Evolutionary conservation across 139 green algal genomes (phyloP), one percentile per base, ranked within the genome.

Genomic region (Coccomyxa sp.): DNA sequence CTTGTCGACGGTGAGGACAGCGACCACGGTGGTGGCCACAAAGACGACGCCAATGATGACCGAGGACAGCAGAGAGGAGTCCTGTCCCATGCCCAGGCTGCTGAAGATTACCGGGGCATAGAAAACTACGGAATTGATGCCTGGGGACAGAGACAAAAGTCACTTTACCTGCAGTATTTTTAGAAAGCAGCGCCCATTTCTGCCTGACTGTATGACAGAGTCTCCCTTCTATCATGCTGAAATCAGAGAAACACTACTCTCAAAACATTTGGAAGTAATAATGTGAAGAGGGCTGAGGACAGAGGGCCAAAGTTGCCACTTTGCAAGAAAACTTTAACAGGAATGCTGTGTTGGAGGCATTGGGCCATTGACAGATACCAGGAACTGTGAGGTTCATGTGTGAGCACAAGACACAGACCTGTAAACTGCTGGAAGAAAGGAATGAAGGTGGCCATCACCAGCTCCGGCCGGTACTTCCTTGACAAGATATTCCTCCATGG

Each of bases 381-480:
- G 27, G 28, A 27, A 27, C 23, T 57, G 68, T 32, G n/a, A 32
- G 14, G 0, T 28, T 7, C 57, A 10, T 78, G 71, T 16, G 57
- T 21, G 11, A 31, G 27, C 21, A 57, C 1, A 38, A 38, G 27
- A 27, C 71, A 78, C 57, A 86, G 87, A 81, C 87, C 89, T 25
- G 87, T 92, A 51, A 94, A 67, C 86, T 95, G 92, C 85, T 94
- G 91, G 86, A 94, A 92, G 32, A 91, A 79, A 18, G 85, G 87
- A 25, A 94, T 82, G 15, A 88, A 13, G 16, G 91, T 80, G 31
- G 80, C 81, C 31, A 89, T 92, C 30, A 88, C 63, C 58, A 95
- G 88, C 84, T 93, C 80, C 18, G 92, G 92, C 15, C 85, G 58
- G 82, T 92, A 90, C 71, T 81, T 57, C 31, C 80, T 77, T 11